phyloP scores from a whole-genome alignment of 2,329 filamentous ascomycete species.

The Bipolaris cookei region DNA sequence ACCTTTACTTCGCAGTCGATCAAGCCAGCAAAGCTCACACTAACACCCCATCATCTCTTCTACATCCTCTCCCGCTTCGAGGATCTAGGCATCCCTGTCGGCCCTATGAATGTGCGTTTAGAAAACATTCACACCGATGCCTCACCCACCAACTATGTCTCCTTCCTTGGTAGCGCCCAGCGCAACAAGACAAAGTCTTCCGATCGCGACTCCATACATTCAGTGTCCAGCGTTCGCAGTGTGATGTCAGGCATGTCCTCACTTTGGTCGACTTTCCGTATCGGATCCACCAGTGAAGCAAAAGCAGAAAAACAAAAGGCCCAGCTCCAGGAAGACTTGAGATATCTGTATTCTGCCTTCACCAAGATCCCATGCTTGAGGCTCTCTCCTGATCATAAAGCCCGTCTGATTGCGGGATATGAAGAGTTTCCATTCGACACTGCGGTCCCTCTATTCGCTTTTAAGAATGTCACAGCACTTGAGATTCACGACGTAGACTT shows the following conservation, averaged over 20 bases:
- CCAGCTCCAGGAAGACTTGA: constrained; percentile 84
- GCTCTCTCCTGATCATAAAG: constrained; percentile 90
- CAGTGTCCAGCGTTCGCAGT: constrained; percentile 93
- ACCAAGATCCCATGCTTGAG: constrained; percentile 95
- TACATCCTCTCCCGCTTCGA: constrained; percentile 95
- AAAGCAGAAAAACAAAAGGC: constrained; percentile 88
- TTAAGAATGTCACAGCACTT: constrained; percentile 94
- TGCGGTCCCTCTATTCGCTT: constrained; percentile 92
- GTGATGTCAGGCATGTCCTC: constrained; percentile 97
- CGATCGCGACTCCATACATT: constrained; percentile 90
- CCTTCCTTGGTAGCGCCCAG: constrained; percentile 85
- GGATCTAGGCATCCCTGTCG: constrained; percentile 86
- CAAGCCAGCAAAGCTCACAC: constrained; percentile 87
- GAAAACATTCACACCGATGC: constrained; percentile 92
- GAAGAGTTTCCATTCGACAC: constrained; percentile 99
- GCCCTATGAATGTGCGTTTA: constrained; percentile 93
- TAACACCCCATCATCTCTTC: constrained; percentile 96
- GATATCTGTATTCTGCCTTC: constrained; percentile 96
- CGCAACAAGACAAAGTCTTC: constrained; percentile 78
- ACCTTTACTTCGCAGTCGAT: constrained; percentile 83
- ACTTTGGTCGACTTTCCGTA: constrained; percentile 86
- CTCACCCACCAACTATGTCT: constrained; percentile 90
- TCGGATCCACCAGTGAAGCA: constrained; percentile 79
- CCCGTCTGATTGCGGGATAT: constrained; percentile 86
- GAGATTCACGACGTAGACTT: constrained; percentile 97